Evolutionary conservation across 1,284 basidiomycete species (phyloP).

Genomic region (Hemileia vastatrix): DNA sequence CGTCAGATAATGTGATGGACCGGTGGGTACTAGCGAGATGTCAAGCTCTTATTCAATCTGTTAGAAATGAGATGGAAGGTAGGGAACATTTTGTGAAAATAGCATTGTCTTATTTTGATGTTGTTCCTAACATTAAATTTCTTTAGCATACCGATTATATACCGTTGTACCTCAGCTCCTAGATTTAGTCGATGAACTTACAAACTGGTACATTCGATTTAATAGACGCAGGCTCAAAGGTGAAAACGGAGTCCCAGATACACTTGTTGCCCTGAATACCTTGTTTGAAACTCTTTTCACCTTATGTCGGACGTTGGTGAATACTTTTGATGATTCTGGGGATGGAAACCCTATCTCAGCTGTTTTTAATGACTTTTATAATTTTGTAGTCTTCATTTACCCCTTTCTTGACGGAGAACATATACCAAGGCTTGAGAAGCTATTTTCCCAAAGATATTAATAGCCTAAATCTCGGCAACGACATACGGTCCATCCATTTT

Average conservation of each 20-base stretch:
- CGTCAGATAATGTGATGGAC: slow-evolving; percentile 92
- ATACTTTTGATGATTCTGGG: slow-evolving; percentile 31
- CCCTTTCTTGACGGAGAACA: slow-evolving; percentile 92
- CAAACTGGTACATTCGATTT: slow-evolving; percentile 99
- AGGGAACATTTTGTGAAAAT: slow-evolving; percentile 24
- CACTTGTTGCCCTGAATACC: slow-evolving; percentile 80
- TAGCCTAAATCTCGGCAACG: slow-evolving; percentile 54
- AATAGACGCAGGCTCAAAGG: slow-evolving; percentile 94
- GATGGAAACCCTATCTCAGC: neutral
- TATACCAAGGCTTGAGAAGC: slow-evolving; percentile 79
- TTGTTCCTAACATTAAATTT: neutral
- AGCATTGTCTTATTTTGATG: neutral
- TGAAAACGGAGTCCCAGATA: slow-evolving; percentile 82
- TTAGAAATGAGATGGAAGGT: slow-evolving; percentile 85
- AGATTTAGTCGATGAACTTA: slow-evolving; percentile 88
- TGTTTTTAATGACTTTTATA: neutral
- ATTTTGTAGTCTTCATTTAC: slow-evolving; percentile 78
- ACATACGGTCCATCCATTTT: slow-evolving; percentile 91
- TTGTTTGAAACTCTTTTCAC: slow-evolving; percentile 93
- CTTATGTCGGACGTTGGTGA: slow-evolving; percentile 82
- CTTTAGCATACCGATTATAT: slow-evolving; percentile 77
- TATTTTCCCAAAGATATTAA: slow-evolving; percentile 57
- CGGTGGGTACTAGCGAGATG: slow-evolving; percentile 95
- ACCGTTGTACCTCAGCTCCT: slow-evolving; percentile 91
- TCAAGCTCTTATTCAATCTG: slow-evolving; percentile 86